These are phyloP conservation scores for Lathyrus tuberosus DNA, from an alignment of 306 rosid genomes.

Conservation along the genomic window DNA sequence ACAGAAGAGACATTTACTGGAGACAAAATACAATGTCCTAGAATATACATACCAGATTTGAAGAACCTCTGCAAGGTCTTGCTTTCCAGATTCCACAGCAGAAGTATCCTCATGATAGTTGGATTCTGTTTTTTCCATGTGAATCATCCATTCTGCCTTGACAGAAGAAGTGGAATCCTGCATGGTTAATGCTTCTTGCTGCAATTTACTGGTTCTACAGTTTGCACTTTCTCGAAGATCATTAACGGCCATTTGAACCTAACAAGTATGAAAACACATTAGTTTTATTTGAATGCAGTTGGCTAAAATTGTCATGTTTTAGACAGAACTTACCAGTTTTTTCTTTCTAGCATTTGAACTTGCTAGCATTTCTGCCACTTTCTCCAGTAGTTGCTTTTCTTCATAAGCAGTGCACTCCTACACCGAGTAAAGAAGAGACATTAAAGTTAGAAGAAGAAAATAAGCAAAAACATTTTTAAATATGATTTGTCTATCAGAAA, in stretches of 20 bases:
- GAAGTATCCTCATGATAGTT: slow-evolving; percentile 77
- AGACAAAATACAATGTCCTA: slow-evolving; percentile 30
- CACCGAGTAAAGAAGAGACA: slow-evolving; percentile 4
- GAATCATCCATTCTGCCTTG: slow-evolving; percentile 78
- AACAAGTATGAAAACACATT: slow-evolving; percentile 26
- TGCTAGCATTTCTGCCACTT: slow-evolving; percentile 95
- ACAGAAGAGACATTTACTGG: slow-evolving; percentile 19
- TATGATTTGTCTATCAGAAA: slow-evolving; percentile 26
- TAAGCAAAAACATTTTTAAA: not conserved
- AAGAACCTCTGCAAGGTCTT: slow-evolving; percentile 81
- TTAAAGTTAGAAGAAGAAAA: slow-evolving; percentile 15
- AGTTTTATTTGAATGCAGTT: slow-evolving; percentile 2
- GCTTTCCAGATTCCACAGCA: slow-evolving; percentile 83
- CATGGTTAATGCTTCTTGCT: slow-evolving; percentile 87
- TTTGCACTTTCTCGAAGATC: slow-evolving; percentile 96
- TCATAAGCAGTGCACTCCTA: slow-evolving; percentile 96
- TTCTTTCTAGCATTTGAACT: slow-evolving; percentile 93
- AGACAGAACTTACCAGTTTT: slow-evolving; percentile 63
- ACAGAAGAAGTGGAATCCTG: slow-evolving; percentile 79
- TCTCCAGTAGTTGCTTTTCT: slow-evolving; percentile 81
- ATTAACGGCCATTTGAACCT: slow-evolving; percentile 89
- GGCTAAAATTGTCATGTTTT: slow-evolving; percentile 11
- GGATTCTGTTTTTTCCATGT: slow-evolving; percentile 85
- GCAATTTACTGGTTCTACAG: slow-evolving; percentile 72
- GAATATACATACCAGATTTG: slow-evolving; percentile 68